Percentiles rank a stretch among this genome's conserved stretches.
phyloP scores from a whole-genome alignment of 2,329 filamentous ascomycete genomes.

The Fusarium sulawesiense region DNA sequence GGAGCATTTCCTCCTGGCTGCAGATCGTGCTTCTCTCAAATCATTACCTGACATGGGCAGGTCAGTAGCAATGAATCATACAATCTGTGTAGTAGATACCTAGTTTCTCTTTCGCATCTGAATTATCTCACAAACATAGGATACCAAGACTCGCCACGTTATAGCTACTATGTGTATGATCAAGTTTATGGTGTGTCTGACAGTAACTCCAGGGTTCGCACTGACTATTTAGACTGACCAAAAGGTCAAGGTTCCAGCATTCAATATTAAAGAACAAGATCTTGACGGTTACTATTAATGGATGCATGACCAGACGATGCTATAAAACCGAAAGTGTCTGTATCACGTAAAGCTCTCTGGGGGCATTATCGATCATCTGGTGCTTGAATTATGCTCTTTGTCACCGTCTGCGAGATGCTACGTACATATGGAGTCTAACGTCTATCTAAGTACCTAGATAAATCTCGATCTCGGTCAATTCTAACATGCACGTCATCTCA shows the following conservation, averaged over 20 bases:
- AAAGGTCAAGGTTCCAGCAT: no score
- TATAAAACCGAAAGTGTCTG: neutral
- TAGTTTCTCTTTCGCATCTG: neutral
- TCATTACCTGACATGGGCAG: neutral
- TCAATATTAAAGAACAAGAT: neutral
- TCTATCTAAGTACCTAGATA: no score
- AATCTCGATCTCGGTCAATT: neutral
- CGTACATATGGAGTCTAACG: no score
- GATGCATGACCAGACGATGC: neutral
- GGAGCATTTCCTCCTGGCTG: neutral
- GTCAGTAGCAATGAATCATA: neutral
- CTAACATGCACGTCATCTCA: conserved; percentile 2
- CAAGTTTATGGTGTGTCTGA: neutral
- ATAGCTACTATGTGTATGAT: neutral
- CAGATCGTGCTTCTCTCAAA: neutral
- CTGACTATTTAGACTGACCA: neutral
- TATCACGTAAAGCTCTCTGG: neutral
- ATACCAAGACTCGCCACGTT: neutral
- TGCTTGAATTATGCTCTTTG: no score
- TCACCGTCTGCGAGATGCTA: no score
- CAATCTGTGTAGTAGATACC: neutral
- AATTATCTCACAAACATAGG: neutral
- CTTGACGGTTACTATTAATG: neutral
- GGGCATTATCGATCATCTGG: no score
- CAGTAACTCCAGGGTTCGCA: neutral